phyloP scores from a whole-genome alignment of 2,329 filamentous ascomycete species.

The Pseudogymnoascus sp. region DNA sequence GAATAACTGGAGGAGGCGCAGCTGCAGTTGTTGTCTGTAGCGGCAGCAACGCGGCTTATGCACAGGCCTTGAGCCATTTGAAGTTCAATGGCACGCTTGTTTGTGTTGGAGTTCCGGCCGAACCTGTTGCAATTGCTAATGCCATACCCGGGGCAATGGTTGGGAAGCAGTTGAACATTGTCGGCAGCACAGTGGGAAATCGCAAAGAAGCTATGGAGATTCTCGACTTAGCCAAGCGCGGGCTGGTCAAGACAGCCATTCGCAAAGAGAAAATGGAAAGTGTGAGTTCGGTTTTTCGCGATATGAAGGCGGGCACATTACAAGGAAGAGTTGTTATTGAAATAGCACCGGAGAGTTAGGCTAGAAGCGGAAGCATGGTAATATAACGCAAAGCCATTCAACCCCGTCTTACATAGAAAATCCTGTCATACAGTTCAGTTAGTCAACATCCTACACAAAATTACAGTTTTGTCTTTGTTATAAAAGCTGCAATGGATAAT shows the following conservation, averaged over 20 bases:
- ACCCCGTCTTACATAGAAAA: not conserved
- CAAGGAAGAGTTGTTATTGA: constrained; percentile 41
- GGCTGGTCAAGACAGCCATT: constrained; percentile 38
- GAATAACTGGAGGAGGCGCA: constrained; percentile 50
- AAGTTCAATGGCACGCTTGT: constrained; percentile 43
- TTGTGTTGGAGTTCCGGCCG: constrained; percentile 43
- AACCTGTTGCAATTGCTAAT: constrained; percentile 35
- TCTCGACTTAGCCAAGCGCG: constrained; percentile 39
- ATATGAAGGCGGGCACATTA: constrained; percentile 36
- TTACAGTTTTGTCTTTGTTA: too few species aligned
- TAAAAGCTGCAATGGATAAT: too few species aligned
- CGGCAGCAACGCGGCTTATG: constrained; percentile 42
- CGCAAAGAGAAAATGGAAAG: constrained; percentile 40
- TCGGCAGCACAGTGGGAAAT: constrained; percentile 43
- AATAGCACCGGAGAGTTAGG: not conserved
- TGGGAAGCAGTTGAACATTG: constrained; percentile 36
- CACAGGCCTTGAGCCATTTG: constrained; percentile 40
- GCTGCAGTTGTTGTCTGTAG: constrained; percentile 52
- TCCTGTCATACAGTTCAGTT: not conserved
- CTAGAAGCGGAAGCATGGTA: not conserved
- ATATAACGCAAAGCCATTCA: not conserved
- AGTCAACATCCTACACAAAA: not conserved
- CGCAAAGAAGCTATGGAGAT: constrained; percentile 41
- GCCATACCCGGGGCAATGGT: constrained; percentile 37
- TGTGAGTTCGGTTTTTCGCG: constrained; percentile 37